These are phyloP conservation scores for Psilocybe subaeruginosa DNA, from an alignment of 768 basidiomycete species.

Conservation along the genomic window DNA sequence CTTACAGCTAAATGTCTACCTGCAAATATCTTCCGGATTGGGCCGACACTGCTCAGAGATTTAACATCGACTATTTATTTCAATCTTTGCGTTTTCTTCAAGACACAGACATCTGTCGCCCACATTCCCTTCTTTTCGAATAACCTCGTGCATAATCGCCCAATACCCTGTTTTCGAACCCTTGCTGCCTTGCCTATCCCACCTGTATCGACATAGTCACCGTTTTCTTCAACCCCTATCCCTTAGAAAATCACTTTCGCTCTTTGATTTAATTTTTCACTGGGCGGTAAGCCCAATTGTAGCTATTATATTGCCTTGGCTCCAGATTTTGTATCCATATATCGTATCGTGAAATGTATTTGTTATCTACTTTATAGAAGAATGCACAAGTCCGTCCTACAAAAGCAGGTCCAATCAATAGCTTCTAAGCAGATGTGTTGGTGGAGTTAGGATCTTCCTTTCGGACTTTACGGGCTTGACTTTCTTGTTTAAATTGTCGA, in stretches of 20 bases:
- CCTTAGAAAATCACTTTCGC: conserved; percentile 11
- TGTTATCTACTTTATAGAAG: conserved; percentile 12
- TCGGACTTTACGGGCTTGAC: conserved; percentile 19
- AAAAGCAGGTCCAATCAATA: background rate
- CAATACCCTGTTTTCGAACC: conserved; percentile 18
- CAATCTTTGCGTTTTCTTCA: background rate
- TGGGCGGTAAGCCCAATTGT: conserved; percentile 12
- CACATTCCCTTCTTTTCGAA: background rate
- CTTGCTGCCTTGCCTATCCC: conserved; percentile 14
- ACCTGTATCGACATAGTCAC: conserved; percentile 25
- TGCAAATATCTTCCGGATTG: background rate
- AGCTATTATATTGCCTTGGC: conserved; percentile 11
- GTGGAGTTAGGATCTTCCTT: conserved; percentile 19
- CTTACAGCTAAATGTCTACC: conserved; percentile 24
- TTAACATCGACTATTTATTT: background rate
- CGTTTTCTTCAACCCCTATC: conserved; percentile 4
- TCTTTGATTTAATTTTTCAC: conserved; percentile 8
- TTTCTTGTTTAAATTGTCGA: conserved; percentile 48
- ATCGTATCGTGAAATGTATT: conserved; percentile 23
- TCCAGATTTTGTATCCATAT: conserved; percentile 25
- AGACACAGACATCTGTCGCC: background rate
- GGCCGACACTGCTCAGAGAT: background rate
- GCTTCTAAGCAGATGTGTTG: conserved; percentile 10
- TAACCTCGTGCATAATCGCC: conserved; percentile 5
- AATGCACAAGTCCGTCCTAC: conserved; percentile 8